These are phyloP conservation scores for Didymella arachidicola DNA, from an alignment of 2,329 filamentous ascomycete species.

Conservation along the genomic window DNA sequence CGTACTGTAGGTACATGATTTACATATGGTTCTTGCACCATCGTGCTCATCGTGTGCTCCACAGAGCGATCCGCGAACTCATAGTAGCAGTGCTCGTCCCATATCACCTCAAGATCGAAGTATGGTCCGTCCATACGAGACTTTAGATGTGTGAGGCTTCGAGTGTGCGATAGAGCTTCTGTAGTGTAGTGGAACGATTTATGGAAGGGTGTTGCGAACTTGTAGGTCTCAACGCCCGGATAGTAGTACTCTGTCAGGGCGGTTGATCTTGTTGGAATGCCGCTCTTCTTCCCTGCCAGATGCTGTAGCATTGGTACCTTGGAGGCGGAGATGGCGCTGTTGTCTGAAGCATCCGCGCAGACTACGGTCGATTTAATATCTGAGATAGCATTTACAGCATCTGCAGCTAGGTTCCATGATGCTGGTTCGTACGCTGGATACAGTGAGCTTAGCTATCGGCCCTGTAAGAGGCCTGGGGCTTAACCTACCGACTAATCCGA, in stretches of 20 bases:
- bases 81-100: constrained; percentile 76
- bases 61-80: constrained; percentile 73
- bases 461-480: background rate
- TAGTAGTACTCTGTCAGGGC: constrained; percentile 53
- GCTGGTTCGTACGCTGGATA: background rate
- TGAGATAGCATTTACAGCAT: background rate
- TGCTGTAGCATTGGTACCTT: background rate
- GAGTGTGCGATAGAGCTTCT: background rate
- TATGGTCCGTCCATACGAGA: background rate
- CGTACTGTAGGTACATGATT: background rate
- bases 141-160: background rate
- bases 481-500: background rate
- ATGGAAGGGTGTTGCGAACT: constrained; percentile 64
- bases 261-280: constrained; percentile 2
- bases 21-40: constrained; percentile 79
- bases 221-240: constrained; percentile 52
- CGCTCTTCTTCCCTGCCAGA: background rate
- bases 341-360: background rate
- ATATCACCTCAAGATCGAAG: constrained; percentile 43
- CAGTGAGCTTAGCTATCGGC: background rate
- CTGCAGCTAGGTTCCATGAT: background rate
- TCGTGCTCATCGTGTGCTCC: constrained; percentile 76
- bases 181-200: constrained; percentile 50
- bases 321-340: background rate
- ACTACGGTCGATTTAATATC: background rate